Percentiles rank a stretch among this genome's conserved stretches.
Evolutionary conservation across 305 asterid species (phyloP).

Genomic region (Solanum hybrid): DNA sequence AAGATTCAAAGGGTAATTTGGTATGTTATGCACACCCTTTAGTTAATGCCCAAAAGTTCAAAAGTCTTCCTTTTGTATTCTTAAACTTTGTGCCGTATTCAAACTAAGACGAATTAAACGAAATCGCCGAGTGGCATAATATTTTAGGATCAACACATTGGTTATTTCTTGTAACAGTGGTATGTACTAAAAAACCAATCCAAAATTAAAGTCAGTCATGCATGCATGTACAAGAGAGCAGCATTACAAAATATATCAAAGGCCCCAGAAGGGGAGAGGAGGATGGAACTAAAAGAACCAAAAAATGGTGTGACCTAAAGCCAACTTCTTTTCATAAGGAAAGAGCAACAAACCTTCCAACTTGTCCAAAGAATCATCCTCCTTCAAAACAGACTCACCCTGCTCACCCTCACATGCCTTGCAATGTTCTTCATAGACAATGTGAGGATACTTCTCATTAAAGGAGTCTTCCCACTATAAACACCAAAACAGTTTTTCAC

Average conservation of each 20-base stretch:
- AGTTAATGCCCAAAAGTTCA: neutral
- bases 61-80: neutral
- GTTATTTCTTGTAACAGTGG: neutral
- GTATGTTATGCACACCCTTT: neutral
- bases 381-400: constrained; percentile 27
- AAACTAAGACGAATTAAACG: neutral
- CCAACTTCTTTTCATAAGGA: neutral
- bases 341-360: constrained; percentile 60
- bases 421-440: constrained; percentile 89
- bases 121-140: neutral
- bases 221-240: neutral
- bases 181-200: neutral
- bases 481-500: constrained; percentile 13
- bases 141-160: neutral
- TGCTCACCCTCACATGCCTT: constrained; percentile 56
- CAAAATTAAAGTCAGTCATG: neutral
- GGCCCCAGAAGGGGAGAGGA: neutral
- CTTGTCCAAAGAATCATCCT: constrained; percentile 34
- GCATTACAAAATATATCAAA: neutral
- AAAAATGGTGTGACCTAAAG: neutral
- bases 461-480: constrained; percentile 28
- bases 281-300: neutral
- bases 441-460: constrained; percentile 84
- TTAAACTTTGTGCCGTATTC: neutral
- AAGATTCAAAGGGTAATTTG: neutral